Evolutionary conservation across 768 basidiomycete species (phyloP).

Genomic region (Russula ochroleuca): DNA sequence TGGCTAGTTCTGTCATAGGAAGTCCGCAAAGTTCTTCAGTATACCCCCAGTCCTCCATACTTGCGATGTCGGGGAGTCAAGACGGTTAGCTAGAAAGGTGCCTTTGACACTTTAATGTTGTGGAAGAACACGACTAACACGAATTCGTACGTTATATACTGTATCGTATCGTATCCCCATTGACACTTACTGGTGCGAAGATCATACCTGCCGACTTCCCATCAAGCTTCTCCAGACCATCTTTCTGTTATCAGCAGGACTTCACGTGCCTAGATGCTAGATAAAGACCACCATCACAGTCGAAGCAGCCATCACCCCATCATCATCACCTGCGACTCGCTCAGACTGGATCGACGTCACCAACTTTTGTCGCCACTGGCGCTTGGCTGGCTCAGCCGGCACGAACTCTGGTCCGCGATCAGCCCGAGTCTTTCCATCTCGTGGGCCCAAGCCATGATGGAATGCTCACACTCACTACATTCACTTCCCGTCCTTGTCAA

Average conservation of each 20-base stretch:
- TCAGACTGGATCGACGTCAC: conserved; percentile 15
- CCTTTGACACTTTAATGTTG: background rate
- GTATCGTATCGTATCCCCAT: background rate
- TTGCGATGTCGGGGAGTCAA: background rate
- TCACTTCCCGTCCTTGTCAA: conserved; percentile 4
- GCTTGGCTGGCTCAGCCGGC: conserved; percentile 17
- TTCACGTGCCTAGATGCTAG: background rate
- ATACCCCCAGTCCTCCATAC: background rate
- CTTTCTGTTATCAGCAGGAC: background rate
- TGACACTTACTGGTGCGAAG: background rate
- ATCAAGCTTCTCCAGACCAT: conserved; percentile 16
- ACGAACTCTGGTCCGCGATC: conserved; percentile 17
- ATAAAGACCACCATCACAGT: background rate
- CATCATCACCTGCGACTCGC: too few relatives aligned
- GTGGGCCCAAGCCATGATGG: conserved; percentile 20
- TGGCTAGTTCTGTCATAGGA: conserved; percentile 95
- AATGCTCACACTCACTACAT: conserved; percentile 16
- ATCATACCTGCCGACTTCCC: background rate
- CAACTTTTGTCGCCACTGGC: conserved; percentile 18
- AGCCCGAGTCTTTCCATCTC: conserved; percentile 14
- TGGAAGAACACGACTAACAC: background rate
- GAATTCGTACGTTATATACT: background rate
- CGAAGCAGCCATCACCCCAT: too few relatives aligned
- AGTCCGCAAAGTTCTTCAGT: conserved; percentile 55
- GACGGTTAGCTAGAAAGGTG: background rate